A percentile compares a stretch with the other conserved stretches of the same genome.
Evolutionary conservation across 176 grass and related monocot genomes (phyloP).

Genomic region (Oropetium thomaeum): DNA sequence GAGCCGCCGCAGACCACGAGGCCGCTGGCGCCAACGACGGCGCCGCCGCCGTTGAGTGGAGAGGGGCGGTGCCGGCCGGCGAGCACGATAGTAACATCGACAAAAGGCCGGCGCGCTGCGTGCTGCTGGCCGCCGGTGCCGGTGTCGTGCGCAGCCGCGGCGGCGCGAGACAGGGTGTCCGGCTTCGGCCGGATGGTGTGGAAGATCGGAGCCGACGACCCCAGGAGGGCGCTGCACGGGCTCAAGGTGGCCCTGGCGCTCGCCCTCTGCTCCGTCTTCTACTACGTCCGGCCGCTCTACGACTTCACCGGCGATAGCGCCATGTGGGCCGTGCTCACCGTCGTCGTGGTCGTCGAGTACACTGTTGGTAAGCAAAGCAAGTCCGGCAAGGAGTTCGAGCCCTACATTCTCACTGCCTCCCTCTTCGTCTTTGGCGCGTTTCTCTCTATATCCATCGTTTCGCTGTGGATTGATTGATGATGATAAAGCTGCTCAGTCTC

Average conservation of each 20-base stretch:
- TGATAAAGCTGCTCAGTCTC: too few species aligned
- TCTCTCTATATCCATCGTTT: too few species aligned
- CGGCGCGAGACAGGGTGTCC: not conserved
- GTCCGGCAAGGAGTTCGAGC: constrained; percentile 53
- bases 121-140: too few species aligned
- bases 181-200: constrained; percentile 35
- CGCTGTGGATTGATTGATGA: too few species aligned
- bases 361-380: constrained; percentile 74
- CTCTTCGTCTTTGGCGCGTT: constrained; percentile 72
- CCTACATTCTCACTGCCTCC: constrained; percentile 46
- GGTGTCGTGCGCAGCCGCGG: too few species aligned
- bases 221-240: constrained; percentile 48
- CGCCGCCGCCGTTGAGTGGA: constrained; percentile 24
- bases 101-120: not conserved
- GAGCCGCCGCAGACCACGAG: too few species aligned
- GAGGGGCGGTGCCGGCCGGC: constrained; percentile 30
- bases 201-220: constrained; percentile 54
- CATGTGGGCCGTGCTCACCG: constrained; percentile 64
- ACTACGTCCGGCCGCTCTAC: constrained; percentile 56
- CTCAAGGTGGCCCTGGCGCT: constrained; percentile 63
- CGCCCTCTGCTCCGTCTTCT: constrained; percentile 57
- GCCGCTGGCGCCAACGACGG: not conserved
- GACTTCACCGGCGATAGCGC: constrained; percentile 41
- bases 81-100: constrained; percentile 29
- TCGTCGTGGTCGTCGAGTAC: constrained; percentile 73